Conservation (phyloP, 192 early-diverging fungal species). For the Podila horticola region DNA sequence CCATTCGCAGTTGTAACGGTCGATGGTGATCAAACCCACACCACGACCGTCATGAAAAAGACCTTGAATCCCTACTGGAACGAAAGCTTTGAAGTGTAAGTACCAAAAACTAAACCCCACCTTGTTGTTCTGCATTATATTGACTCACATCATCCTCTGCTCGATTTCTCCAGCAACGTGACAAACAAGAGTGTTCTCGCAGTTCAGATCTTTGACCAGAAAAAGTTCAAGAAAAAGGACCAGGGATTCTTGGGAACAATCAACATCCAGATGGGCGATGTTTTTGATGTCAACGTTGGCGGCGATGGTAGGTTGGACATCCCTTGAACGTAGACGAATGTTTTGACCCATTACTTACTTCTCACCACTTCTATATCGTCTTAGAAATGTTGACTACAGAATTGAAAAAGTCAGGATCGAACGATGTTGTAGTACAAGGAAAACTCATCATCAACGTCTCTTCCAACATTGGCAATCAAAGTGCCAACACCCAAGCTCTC, state of each 20-base stretch:
- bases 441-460: constrained; percentile 84
- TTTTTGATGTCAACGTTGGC: constrained; percentile 81
- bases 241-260: constrained; percentile 94
- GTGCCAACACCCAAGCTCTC: constrained; percentile 21
- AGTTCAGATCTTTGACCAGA: constrained; percentile 98
- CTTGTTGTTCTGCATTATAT: not conserved
- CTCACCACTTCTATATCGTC: not conserved
- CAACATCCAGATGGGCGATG: constrained; percentile 84
- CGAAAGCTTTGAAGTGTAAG: constrained; percentile 84
- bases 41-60: constrained; percentile 85
- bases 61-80: constrained; percentile 98
- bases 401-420: constrained; percentile 85
- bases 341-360: not conserved
- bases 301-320: constrained; percentile 65
- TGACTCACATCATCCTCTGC: not conserved
- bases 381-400: constrained; percentile 90
- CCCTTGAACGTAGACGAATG: not conserved
- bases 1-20: constrained; percentile 97
- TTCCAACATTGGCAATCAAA: constrained; percentile 63
- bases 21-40: constrained; percentile 95
- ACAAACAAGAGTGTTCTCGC: constrained; percentile 83
- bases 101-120: not conserved
- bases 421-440: constrained; percentile 83
- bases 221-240: constrained; percentile 92
- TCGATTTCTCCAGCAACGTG: constrained; percentile 61